phyloP scores from a whole-genome alignment of 306 rosid genomes.

The Prunus campanulata region DNA sequence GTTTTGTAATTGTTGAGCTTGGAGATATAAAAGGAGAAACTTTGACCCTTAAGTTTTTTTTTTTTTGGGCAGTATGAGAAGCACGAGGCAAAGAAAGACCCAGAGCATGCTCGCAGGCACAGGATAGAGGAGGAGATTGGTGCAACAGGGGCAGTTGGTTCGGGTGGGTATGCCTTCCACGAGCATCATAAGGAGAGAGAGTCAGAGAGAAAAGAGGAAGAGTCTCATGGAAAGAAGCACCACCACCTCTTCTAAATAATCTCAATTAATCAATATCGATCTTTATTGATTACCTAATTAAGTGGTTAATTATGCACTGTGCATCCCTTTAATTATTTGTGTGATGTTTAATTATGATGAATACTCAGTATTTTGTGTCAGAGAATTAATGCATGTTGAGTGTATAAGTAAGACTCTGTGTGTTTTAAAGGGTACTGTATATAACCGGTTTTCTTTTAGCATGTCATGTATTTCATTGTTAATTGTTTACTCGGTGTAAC shows the following conservation, averaged over 20 bases:
- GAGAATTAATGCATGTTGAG: background rate
- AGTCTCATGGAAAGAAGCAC: constrained; percentile 61
- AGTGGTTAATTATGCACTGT: no score
- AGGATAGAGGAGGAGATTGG: constrained; percentile 71
- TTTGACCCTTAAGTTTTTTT: no score
- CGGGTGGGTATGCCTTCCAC: constrained; percentile 69
- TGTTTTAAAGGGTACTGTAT: background rate
- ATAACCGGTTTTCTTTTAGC: background rate
- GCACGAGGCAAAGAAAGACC: no score
- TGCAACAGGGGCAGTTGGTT: constrained; percentile 51
- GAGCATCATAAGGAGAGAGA: constrained; percentile 69
- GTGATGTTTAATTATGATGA: no score
- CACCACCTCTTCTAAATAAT: constrained; percentile 50
- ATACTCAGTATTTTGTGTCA: no score
- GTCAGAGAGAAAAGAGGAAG: constrained; percentile 46
- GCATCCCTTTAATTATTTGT: no score
- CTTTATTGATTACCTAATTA: no score
- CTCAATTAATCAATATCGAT: no score
- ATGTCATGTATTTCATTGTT: background rate
- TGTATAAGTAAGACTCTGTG: background rate
- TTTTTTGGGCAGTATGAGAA: no score
- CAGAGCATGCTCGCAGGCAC: constrained; percentile 60
- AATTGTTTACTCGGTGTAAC: background rate
- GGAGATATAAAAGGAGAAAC: no score
- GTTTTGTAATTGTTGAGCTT: no score